A percentile compares a stretch with the other conserved stretches of the same genome.
phyloP scores from a whole-genome alignment of 108 stramenopile genomes.

The Nannochloropsis salina region DNA sequence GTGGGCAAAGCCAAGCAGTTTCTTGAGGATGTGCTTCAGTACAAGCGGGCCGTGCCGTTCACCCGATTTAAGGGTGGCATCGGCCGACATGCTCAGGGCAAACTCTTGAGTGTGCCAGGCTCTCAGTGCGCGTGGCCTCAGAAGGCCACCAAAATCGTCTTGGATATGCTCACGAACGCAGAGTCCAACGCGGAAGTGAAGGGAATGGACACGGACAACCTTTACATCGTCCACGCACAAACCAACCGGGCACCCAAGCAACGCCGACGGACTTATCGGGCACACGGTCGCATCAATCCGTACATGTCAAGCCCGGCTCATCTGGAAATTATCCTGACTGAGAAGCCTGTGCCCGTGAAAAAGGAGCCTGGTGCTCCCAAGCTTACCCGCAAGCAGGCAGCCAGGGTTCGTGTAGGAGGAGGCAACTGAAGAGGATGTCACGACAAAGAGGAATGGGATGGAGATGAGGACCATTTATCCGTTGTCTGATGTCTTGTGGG shows the following conservation, averaged over 20 bases:
- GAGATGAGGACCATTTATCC: too few relatives aligned
- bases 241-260: constrained; percentile 91
- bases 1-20: constrained; percentile 68
- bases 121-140: constrained; percentile 94
- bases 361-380: constrained; percentile 26
- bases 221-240: constrained; percentile 85
- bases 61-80: constrained; percentile 93
- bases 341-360: constrained; percentile 59
- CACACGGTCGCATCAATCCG: constrained; percentile 97
- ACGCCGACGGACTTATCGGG: constrained; percentile 95
- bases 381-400: constrained; percentile 55
- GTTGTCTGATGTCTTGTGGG: too few relatives aligned
- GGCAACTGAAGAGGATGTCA: background rate
- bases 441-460: too few relatives aligned
- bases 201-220: constrained; percentile 75
- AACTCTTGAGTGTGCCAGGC: constrained; percentile 72
- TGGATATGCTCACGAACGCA: constrained; percentile 87
- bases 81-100: constrained; percentile 85
- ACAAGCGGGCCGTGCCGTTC: constrained; percentile 93
- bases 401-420: constrained; percentile 37
- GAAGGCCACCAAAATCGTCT: constrained; percentile 91
- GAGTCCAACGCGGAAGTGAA: constrained; percentile 93
- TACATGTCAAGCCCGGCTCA: constrained; percentile 96
- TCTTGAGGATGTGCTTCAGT: constrained; percentile 83
- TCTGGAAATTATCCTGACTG: constrained; percentile 91